phyloP scores from a whole-genome alignment of 2,329 filamentous ascomycete genomes.

The Colletotrichum filicis region DNA sequence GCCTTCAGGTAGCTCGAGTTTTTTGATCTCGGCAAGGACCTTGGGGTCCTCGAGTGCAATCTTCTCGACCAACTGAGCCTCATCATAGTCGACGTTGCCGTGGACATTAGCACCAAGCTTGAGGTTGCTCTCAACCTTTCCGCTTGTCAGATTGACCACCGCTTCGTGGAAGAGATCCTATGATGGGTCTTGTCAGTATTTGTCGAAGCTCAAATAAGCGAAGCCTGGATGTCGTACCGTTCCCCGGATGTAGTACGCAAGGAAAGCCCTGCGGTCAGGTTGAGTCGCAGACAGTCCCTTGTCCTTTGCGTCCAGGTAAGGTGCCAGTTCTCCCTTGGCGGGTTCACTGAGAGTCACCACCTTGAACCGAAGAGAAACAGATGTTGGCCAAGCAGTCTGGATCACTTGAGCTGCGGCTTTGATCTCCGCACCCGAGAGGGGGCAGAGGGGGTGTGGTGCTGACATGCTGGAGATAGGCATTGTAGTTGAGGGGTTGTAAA shows the following conservation, averaged over 20 bases:
- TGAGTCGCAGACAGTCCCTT: constrained; percentile 45
- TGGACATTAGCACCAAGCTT: constrained; percentile 69
- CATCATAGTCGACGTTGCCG: constrained; percentile 68
- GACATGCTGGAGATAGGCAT: neutral
- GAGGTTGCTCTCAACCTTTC: constrained; percentile 65
- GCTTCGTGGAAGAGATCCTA: constrained; percentile 73
- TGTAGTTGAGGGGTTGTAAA: neutral
- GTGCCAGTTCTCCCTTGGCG: constrained; percentile 61
- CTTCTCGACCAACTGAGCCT: constrained; percentile 68
- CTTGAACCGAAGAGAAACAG: constrained; percentile 70
- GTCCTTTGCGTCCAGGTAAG: constrained; percentile 61
- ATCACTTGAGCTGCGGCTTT: constrained; percentile 60
- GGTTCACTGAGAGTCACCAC: constrained; percentile 69
- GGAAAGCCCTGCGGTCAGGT: constrained; percentile 60
- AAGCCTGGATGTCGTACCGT: constrained; percentile 57
- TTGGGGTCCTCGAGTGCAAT: constrained; percentile 63
- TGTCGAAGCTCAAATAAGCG: neutral
- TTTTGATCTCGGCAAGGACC: constrained; percentile 70
- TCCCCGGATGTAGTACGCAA: constrained; percentile 69
- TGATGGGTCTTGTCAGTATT: constrained; percentile 1
- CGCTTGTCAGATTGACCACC: constrained; percentile 59
- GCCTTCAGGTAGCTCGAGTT: constrained; percentile 70
- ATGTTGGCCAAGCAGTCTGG: constrained; percentile 63
- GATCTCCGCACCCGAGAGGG: constrained; percentile 68
- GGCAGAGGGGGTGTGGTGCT: constrained; percentile 65